These are phyloP conservation scores for Zasmidium citrigriseum DNA, from an alignment of 2,329 filamentous ascomycete species.

Conservation along the genomic window DNA sequence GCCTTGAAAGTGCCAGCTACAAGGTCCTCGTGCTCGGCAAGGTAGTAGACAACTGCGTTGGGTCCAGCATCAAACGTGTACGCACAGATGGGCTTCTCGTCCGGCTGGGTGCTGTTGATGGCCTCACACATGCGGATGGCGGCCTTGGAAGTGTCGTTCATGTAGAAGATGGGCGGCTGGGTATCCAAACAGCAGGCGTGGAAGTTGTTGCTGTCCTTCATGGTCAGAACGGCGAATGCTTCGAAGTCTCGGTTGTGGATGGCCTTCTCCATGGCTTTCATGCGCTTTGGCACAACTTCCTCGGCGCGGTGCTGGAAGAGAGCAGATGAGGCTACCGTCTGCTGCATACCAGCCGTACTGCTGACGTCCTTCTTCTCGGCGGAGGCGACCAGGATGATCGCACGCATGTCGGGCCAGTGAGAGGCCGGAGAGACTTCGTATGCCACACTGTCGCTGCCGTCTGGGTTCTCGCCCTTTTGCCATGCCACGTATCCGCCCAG, in stretches of 20 bases:
- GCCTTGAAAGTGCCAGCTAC: slow-evolving; percentile 79
- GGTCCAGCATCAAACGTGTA: slow-evolving; percentile 98
- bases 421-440: slow-evolving; percentile 83
- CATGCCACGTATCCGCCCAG: slow-evolving; percentile 97
- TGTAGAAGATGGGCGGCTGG: slow-evolving; percentile 96
- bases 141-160: slow-evolving; percentile 89
- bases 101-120: slow-evolving; percentile 69
- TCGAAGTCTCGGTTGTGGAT: slow-evolving; percentile 78
- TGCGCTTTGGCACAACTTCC: slow-evolving; percentile 76
- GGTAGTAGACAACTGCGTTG: slow-evolving; percentile 95
- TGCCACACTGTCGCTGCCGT: slow-evolving; percentile 85
- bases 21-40: slow-evolving; percentile 71
- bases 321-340: slow-evolving; percentile 87
- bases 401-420: slow-evolving; percentile 96
- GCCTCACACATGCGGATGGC: slow-evolving; percentile 86
- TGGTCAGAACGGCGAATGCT: slow-evolving; percentile 84
- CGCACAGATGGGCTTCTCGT: slow-evolving; percentile 78
- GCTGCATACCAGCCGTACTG: slow-evolving; percentile 94
- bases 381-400: slow-evolving; percentile 85
- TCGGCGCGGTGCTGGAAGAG: slow-evolving; percentile 77
- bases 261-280: slow-evolving; percentile 82
- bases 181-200: slow-evolving; percentile 94
- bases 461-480: slow-evolving; percentile 73
- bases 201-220: slow-evolving; percentile 97
- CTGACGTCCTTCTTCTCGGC: slow-evolving; percentile 95